Evolutionary conservation across 179 eudicot genomes (phyloP), one percentile per base, ranked within the genome.

Genomic region (Amaranthus tricolor): DNA sequence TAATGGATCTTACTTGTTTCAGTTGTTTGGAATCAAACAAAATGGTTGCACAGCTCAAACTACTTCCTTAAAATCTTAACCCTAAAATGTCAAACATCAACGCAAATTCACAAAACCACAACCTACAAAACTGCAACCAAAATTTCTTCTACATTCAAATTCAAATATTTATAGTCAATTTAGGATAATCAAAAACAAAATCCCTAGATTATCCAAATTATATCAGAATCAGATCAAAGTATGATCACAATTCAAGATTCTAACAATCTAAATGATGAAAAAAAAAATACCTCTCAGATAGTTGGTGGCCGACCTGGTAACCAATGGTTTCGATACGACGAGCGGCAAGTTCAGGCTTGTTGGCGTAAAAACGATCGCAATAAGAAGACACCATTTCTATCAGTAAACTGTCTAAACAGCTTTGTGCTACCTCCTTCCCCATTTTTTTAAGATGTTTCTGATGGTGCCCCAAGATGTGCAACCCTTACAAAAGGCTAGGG

Each of bases 321-420:
- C 99, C 99, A 66, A 95, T 90, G 71, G 98, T 87, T 71, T 95
- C 99, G 84, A 95, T 95, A 49, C 98, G 83, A 19, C 93, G 96
- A 65, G 99, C 99, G 19, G 99, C 99, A 71, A 95, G 92, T 17
- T 95, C 99, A 6, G 99, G 99, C 80, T 95, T 95, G 83, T 79
- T 77, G 71, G 89, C 89, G 75, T 92, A 95, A 82, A 90, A 84
- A 43, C 91, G 89, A 76, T 84, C 82, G 84, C 79, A 82, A 73
- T 95, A 95, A 0, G 91, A 79, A 13, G 95, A 89, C 5, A 95
- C 98, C 72, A 95, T 85, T 81, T 95, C 99, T 16, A 89, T 91
- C 16, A 90, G 72, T 50, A 95, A 75, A 67, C 93, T 89, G 75
- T 95, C 99, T 48, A 95, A 84, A 58, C 99, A 95, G 80, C 97